These are phyloP conservation scores for Cryphonectria parasitica DNA, from an alignment of 2,329 filamentous ascomycete genomes.

Conservation along the genomic window DNA sequence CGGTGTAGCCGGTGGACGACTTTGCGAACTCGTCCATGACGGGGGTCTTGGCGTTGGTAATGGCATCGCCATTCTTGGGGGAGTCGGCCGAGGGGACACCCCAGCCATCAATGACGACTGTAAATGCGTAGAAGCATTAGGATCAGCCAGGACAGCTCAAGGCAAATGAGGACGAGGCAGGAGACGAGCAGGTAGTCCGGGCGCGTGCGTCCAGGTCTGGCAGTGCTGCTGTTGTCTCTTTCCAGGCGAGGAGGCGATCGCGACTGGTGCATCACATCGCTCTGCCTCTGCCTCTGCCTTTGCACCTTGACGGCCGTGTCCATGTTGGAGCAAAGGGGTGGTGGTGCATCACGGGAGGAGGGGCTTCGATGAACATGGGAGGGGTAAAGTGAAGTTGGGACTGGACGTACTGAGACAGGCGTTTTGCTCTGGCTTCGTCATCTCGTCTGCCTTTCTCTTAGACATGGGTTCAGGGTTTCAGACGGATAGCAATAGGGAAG, in stretches of 20 bases:
- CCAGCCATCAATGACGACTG: slow-evolving; percentile 99
- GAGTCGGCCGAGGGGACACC: slow-evolving; percentile 82
- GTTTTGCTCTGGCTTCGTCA: slow-evolving; percentile 62
- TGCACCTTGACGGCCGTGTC: slow-evolving; percentile 5
- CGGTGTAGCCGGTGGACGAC: slow-evolving; percentile 81
- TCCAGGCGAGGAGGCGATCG: too few relatives aligned
- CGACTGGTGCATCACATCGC: not conserved
- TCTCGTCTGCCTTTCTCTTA: slow-evolving; percentile 39
- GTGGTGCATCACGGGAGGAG: not conserved
- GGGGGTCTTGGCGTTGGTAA: slow-evolving; percentile 89
- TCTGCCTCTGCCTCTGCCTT: slow-evolving; percentile 11
- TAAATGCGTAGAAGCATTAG: slow-evolving; percentile 54
- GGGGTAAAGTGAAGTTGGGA: slow-evolving; percentile 33
- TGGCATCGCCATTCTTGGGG: slow-evolving; percentile 89
- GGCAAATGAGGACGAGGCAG: slow-evolving; percentile 58
- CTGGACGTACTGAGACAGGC: slow-evolving; percentile 64
- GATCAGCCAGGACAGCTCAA: slow-evolving; percentile 64
- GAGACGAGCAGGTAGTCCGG: slow-evolving; percentile 48
- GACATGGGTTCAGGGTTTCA: slow-evolving; percentile 22
- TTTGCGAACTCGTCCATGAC: slow-evolving; percentile 92
- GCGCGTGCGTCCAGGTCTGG: slow-evolving; percentile 26
- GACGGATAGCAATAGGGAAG: not conserved
- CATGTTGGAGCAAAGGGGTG: not conserved
- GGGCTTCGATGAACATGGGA: not conserved
- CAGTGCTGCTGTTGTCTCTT: not conserved